phyloP scores from a whole-genome alignment of 164 flowering plant species.

The Warburgia ugandensis region DNA sequence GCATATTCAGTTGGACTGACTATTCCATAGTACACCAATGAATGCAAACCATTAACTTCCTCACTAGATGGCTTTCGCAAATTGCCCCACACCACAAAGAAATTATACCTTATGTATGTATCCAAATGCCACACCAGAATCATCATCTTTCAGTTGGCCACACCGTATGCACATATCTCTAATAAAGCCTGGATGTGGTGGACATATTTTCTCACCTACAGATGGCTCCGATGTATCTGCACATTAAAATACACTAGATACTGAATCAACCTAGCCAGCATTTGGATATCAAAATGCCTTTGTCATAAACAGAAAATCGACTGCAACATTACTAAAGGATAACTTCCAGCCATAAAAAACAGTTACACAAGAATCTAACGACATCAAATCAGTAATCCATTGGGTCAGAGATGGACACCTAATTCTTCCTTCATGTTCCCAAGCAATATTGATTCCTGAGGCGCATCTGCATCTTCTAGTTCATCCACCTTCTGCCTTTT shows the following conservation, averaged over 20 bases:
- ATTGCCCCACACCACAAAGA: background rate
- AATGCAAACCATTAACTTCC: background rate
- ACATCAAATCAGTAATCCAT: background rate
- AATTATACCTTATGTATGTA: slow-evolving; percentile 65
- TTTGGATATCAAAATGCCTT: background rate
- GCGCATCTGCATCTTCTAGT: slow-evolving; percentile 4
- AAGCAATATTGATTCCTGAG: slow-evolving; percentile 8
- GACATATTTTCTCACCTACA: slow-evolving; percentile 25
- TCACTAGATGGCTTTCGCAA: too few relatives aligned
- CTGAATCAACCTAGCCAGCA: background rate
- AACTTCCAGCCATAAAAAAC: too few relatives aligned
- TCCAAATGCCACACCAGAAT: slow-evolving; percentile 57
- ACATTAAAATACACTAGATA: background rate
- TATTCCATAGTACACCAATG: background rate
- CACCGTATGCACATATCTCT: slow-evolving; percentile 54
- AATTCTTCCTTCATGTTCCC: slow-evolving; percentile 5
- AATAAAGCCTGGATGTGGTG: slow-evolving; percentile 54
- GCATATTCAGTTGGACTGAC: background rate
- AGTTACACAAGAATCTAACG: background rate
- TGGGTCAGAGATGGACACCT: slow-evolving; percentile 8
- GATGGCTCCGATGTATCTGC: background rate
- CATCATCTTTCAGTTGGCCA: slow-evolving; percentile 48
- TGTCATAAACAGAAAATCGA: too few relatives aligned
- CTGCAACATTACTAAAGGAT: background rate
- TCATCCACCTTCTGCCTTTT: slow-evolving; percentile 23